Base-by-base conservation (phyloP, 805 yeast species). In the Yarrowia phangngaensis region DNA sequence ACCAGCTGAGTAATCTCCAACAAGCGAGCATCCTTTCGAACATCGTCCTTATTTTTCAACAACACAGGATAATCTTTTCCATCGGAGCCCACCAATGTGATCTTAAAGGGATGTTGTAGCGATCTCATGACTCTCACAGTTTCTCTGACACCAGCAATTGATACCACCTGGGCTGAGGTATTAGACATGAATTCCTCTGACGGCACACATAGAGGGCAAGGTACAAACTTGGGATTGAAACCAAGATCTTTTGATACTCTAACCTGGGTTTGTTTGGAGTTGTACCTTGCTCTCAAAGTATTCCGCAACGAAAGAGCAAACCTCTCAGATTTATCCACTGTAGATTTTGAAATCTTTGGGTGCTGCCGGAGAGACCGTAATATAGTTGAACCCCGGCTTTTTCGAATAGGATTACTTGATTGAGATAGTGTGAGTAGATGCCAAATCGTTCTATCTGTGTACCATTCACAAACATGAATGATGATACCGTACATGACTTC, bases 21-120 rank as follows among this genome's bases (percentile, higher is more conserved):
- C 46, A 90, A 77, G 57, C 95, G 84, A 4, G 95, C 92, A 69
- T 94, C 99, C 60, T 94, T 94, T 55, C 97, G 70, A 14, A 94
- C 80, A 67, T 92, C 98, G 64, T 92, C 99, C 54, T 79, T 75
- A 7, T 82, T 79, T 60, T 92, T 92, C 57, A 95, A 81, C 67
- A 92, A 72, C 12, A 92, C 72, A 14, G 82, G 75, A 61, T 89
- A 89, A 1, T 69, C 63, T n/a, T 67, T 65, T 7, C 90, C 89
- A 64, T 90, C 85, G 2, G 85, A 78, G 0, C 97, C 98, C 29
- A 76, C 64, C 3, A 90, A 68, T 11, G 77, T 77, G 7, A 92
- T 68, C 55, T 84, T 80, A 56, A 86, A 77, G 0, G 98, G 99
- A 66, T 76, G 79, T 63, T 89, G 97, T 66, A 92, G 71, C 0